Conservation (phyloP, 345 rosid species). For the Angophora floribunda region DNA sequence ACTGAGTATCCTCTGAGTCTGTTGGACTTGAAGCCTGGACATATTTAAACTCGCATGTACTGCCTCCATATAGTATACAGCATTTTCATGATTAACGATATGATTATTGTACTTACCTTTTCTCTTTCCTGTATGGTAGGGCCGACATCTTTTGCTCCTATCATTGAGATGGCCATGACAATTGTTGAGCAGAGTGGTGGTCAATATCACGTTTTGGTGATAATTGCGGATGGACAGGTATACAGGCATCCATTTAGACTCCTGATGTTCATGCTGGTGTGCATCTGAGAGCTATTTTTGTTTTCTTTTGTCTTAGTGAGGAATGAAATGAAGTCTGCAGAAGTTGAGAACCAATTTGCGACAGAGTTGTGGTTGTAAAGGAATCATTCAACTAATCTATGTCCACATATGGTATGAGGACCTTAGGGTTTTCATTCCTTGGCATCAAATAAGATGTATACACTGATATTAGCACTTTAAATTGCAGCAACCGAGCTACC, state of each 20-base stretch:
- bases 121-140: conserved; percentile 16
- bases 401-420: not conserved
- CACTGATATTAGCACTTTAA: not conserved
- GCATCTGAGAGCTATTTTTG: not conserved
- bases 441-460: not conserved
- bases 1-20: not conserved
- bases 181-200: conserved; percentile 60
- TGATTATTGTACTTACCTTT: not conserved
- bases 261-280: not conserved
- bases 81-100: not conserved
- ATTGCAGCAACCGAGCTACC: not conserved
- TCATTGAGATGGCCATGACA: conserved; percentile 51
- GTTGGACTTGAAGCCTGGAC: not conserved
- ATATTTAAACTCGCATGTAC: not conserved
- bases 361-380: not conserved
- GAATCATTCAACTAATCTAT: not conserved
- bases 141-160: conserved; percentile 62
- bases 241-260: not conserved
- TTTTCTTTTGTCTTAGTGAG: not conserved
- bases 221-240: conserved; percentile 73
- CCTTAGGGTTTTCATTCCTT: not conserved
- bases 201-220: conserved; percentile 62
- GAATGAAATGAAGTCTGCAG: not conserved
- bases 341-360: not conserved
- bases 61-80: not conserved